Evolutionary conservation across 2,329 filamentous ascomycete genomes (phyloP).

Genomic region (Uncinocarpus reesii): DNA sequence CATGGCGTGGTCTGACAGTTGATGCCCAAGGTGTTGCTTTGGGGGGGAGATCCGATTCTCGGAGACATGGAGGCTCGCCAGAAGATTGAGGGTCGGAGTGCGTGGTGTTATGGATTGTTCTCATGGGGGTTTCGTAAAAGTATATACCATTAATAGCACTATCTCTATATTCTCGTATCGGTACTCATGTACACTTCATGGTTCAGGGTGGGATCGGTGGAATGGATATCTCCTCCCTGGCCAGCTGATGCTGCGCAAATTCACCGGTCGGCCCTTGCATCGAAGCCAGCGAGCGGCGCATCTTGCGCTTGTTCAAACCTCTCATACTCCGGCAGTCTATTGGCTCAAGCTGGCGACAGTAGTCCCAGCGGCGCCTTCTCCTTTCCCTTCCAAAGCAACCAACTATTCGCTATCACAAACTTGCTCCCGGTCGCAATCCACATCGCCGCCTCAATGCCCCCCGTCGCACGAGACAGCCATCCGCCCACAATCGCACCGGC

Average conservation of each 20-base stretch:
- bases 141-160: no score
- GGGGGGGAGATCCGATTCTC: not conserved
- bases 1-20: not conserved
- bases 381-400: slow-evolving; percentile 31
- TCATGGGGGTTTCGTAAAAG: no score
- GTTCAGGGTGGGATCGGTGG: no score
- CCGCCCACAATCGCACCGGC: slow-evolving; percentile 35
- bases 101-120: not conserved
- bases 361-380: not conserved
- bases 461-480: slow-evolving; percentile 34
- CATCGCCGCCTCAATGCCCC: slow-evolving; percentile 36
- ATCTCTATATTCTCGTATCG: no score
- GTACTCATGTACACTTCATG: no score
- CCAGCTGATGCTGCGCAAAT: no score
- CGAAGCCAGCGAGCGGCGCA: no score
- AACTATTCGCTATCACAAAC: slow-evolving; percentile 28
- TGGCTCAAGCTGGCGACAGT: not conserved
- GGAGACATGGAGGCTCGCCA: not conserved
- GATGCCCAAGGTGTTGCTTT: slow-evolving; percentile 6
- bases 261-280: no score
- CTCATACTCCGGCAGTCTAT: not conserved
- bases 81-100: not conserved
- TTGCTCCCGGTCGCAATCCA: slow-evolving; percentile 37
- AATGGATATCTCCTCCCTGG: no score
- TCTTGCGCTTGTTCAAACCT: no score